Evolutionary conservation across 2,329 filamentous ascomycete genomes (phyloP).

Genomic region (Bertia moriformis): DNA sequence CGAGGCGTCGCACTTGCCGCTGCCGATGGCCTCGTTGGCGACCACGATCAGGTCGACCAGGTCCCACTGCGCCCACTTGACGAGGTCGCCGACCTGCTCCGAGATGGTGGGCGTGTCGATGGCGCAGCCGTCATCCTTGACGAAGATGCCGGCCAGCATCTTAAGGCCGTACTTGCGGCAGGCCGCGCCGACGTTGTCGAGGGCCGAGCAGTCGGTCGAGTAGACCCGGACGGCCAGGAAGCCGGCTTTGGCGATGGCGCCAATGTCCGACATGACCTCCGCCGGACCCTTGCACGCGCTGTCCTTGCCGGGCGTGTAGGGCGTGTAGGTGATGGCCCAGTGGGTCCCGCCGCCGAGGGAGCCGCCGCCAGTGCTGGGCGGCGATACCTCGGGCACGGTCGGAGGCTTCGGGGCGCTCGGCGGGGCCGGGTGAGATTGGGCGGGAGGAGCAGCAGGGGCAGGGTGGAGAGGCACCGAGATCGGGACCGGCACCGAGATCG

Average conservation of each 20-base stretch:
- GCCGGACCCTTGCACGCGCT: slow-evolving; percentile 49
- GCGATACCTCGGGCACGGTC: neutral
- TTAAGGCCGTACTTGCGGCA: slow-evolving; percentile 53
- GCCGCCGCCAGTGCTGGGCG: slow-evolving; percentile 14
- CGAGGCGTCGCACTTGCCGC: slow-evolving; percentile 47
- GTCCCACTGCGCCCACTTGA: slow-evolving; percentile 59
- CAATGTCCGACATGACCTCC: slow-evolving; percentile 46
- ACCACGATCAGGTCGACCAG: slow-evolving; percentile 68
- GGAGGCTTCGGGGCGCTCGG: neutral
- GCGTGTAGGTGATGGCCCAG: slow-evolving; percentile 70
- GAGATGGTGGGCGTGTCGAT: slow-evolving; percentile 43
- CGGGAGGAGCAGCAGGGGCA: slow-evolving; percentile 9
- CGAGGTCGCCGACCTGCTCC: slow-evolving; percentile 61
- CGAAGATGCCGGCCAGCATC: slow-evolving; percentile 79
- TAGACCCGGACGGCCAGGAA: slow-evolving; percentile 69
- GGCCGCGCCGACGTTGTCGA: slow-evolving; percentile 60
- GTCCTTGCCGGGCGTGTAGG: slow-evolving; percentile 37
- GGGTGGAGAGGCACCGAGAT: neutral
- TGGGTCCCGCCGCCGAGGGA: slow-evolving; percentile 25
- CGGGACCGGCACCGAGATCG: slow-evolving; percentile 1
- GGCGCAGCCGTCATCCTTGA: slow-evolving; percentile 34
- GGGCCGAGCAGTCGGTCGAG: slow-evolving; percentile 77
- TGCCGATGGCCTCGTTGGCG: slow-evolving; percentile 82
- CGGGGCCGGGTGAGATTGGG: slow-evolving; percentile 7
- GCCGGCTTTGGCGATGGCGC: slow-evolving; percentile 44